Conservation (phyloP, 2,329 filamentous ascomycete species). For the Alternaria arbusti region DNA sequence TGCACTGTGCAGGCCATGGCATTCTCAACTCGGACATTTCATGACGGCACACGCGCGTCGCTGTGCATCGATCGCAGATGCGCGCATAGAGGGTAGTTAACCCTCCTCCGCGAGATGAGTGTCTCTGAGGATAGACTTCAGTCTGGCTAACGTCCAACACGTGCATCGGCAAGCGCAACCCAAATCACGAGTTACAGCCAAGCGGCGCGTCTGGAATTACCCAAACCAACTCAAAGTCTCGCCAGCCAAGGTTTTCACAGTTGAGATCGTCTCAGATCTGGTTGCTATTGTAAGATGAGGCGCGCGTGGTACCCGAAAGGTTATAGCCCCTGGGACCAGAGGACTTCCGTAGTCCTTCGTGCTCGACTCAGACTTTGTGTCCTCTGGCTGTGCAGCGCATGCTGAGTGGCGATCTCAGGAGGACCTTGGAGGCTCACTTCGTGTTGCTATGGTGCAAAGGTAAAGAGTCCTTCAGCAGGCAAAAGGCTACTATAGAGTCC, state of each 20-base stretch:
- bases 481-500: not conserved
- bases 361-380: not conserved
- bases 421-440: slow-evolving; percentile 1
- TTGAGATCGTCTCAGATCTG: not conserved
- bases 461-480: slow-evolving; percentile 3
- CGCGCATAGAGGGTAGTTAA: slow-evolving; percentile 32
- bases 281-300: slow-evolving; percentile 7
- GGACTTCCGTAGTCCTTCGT: not conserved
- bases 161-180: not conserved
- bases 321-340: not conserved
- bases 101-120: not conserved
- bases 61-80: slow-evolving; percentile 52
- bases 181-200: slow-evolving; percentile 2
- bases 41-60: slow-evolving; percentile 49
- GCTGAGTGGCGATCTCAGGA: slow-evolving; percentile 1
- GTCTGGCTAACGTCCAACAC: not conserved
- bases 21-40: slow-evolving; percentile 49
- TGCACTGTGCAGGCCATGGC: slow-evolving; percentile 44
- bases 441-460: not conserved
- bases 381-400: not conserved
- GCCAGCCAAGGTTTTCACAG: not conserved
- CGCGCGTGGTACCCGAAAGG: slow-evolving; percentile 6
- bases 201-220: not conserved
- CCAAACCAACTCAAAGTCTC: slow-evolving; percentile 2
- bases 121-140: not conserved